Evolutionary conservation across 202 grass and related monocot genomes (phyloP).

Genomic region (Setaria italica): DNA sequence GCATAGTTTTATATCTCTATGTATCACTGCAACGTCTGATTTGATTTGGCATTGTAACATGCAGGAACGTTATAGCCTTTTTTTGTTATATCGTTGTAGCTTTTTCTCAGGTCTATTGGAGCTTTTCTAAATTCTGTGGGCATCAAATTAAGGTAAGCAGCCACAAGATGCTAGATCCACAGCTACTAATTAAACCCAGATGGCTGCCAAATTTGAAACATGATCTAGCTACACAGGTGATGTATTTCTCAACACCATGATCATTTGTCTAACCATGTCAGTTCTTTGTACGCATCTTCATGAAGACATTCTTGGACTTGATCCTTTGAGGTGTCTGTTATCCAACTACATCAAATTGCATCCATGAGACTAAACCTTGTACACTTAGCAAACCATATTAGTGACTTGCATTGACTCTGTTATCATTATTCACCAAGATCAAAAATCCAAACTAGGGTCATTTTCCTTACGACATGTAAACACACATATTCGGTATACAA

Average conservation of each 20-base stretch:
- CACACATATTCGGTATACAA: background rate
- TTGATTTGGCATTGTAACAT: background rate
- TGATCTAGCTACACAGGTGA: no score
- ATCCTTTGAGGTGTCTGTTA: no score
- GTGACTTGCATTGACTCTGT: background rate
- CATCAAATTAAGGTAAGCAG: no score
- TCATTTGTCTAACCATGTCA: no score
- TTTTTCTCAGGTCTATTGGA: no score
- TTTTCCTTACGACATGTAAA: background rate
- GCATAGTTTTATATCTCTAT: background rate
- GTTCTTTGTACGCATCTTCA: no score
- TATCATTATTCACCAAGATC: background rate
- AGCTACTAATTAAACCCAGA: no score
- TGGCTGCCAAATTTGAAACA: no score
- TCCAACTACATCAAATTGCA: background rate
- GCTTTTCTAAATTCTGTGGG: no score
- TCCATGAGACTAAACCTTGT: background rate
- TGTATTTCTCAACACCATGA: no score
- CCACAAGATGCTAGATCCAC: no score
- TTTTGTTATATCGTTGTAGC: background rate
- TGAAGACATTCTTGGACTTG: no score
- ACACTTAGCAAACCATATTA: background rate
- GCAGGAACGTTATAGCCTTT: background rate
- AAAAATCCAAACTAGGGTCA: background rate
- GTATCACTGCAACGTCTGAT: background rate